These are phyloP conservation scores for Elongisporangium anandrum DNA, from an alignment of 352 stramenopile species.

Conservation along the genomic window DNA sequence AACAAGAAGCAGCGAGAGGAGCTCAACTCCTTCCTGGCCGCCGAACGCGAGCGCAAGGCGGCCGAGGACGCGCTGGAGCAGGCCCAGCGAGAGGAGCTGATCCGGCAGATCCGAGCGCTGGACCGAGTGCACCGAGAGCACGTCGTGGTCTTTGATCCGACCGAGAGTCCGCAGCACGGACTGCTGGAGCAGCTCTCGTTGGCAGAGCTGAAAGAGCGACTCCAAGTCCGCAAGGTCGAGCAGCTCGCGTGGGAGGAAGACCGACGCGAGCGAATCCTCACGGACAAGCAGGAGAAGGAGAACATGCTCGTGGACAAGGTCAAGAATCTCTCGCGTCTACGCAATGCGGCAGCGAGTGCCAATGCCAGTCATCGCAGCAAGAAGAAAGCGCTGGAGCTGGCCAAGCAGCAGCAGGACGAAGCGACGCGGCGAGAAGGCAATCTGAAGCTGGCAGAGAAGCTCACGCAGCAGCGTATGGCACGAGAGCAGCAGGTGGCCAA, in stretches of 20 bases:
- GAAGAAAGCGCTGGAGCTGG: constrained; percentile 48
- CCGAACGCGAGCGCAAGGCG: constrained; percentile 58
- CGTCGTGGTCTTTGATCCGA: constrained; percentile 89
- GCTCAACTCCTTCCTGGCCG: constrained; percentile 53
- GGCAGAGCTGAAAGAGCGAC: constrained; percentile 72
- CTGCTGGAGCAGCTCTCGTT: constrained; percentile 92
- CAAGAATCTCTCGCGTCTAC: constrained; percentile 67
- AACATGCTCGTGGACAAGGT: constrained; percentile 65
- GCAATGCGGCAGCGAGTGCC: constrained; percentile 56
- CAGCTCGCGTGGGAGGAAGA: constrained; percentile 66
- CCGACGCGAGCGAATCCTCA: constrained; percentile 61
- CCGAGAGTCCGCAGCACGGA: constrained; percentile 78
- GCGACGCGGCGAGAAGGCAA: constrained; percentile 55
- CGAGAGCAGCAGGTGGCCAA: constrained; percentile 44
- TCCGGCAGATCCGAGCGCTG: constrained; percentile 80
- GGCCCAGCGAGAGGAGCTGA: constrained; percentile 76
- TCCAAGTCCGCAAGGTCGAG: constrained; percentile 75
- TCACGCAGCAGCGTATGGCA: constrained; percentile 45
- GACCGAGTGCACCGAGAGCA: constrained; percentile 76
- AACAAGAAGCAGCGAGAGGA: constrained; percentile 59
- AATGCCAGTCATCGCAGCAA: constrained; percentile 50
- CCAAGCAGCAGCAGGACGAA: constrained; percentile 57
- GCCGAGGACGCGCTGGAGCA: constrained; percentile 61
- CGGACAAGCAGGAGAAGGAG: constrained; percentile 78
- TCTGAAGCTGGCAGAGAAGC: constrained; percentile 69